Evolutionary conservation across 2,329 filamentous ascomycete species (phyloP), one percentile per base, ranked within the genome.

Genomic region (Fusarium marasasianum): DNA sequence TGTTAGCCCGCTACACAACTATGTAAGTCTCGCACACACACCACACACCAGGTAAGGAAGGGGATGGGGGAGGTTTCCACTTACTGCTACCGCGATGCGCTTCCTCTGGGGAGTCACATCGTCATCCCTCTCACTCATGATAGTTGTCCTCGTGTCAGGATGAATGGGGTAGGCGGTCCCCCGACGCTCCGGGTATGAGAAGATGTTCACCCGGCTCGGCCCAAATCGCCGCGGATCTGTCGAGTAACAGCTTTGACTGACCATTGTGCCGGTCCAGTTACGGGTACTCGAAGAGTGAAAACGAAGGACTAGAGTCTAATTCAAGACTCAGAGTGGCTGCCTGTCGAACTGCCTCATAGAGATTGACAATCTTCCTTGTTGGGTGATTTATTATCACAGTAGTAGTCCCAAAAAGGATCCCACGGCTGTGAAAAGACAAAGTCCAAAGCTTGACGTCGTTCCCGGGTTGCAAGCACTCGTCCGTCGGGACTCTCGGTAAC

Each of bases 61-160:
- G 22, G 41, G 51, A n/a, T 40, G 20, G 67, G 45, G 51, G 47
- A 41, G 15, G 33, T 14, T 45, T 14, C 12, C 48, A 82, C 88
- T 83, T 83, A 91, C 89, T 66, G 89, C 89, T 69, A 91, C 87
- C 33, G 88, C 86, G 74, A 90, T 90, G 43, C 89, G 84, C 82
- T 90, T 90, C 55, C 88, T 83, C 67, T 88, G 86, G 18, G 85
- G 84, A 3, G 84, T 77, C 14, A 82, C 79, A 17, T 87, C 84
- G 3, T 83, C 80, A 29, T 76, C 73, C 45, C 72, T 70, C 31
- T 77, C 76, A 44, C 51, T 71, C 83, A 86, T 85, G 48, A 66
- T 43, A 20, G 65, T 51, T 22, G 63, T 71, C 31, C 75, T 73
- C 4, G 65, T 50, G n/a, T 79, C 71, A 9, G 67, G 65, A n/a